phyloP scores from a whole-genome alignment of 192 early-diverging fungal species.

The Gamsiella multidivaricata region DNA sequence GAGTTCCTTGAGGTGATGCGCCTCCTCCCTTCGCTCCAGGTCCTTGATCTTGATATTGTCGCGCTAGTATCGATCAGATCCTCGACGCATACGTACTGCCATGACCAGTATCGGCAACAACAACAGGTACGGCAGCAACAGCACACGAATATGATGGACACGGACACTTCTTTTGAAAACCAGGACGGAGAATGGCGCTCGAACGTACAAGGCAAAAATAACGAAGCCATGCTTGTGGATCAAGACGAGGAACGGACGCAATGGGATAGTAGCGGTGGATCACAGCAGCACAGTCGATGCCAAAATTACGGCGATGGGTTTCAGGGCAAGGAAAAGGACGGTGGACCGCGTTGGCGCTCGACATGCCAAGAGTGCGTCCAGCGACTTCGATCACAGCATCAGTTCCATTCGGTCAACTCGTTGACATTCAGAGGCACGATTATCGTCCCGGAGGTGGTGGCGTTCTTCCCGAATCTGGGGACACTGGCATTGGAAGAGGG shows the following conservation, averaged over 20 bases:
- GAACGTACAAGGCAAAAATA: neutral
- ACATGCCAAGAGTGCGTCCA: neutral
- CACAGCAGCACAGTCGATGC: neutral
- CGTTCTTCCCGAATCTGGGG: conserved; percentile 26
- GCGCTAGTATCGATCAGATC: neutral
- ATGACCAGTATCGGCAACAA: neutral
- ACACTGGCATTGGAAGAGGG: conserved; percentile 14
- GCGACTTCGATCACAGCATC: neutral
- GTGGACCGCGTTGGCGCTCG: neutral
- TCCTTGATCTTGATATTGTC: conserved; percentile 21
- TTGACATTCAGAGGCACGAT: conserved; percentile 25
- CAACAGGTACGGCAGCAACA: too few species aligned
- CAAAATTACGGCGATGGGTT: neutral
- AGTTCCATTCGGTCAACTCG: conserved; percentile 20
- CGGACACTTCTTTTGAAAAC: too few species aligned
- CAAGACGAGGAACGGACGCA: neutral
- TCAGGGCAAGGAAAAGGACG: neutral
- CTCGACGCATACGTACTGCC: neutral
- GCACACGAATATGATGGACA: too few species aligned
- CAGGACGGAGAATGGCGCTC: neutral
- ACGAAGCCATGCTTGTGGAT: neutral
- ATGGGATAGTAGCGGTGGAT: neutral
- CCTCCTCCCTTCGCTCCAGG: conserved; percentile 13
- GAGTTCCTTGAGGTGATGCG: conserved; percentile 33
- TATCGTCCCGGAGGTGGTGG: conserved; percentile 19